A percentile compares a stretch with the other conserved stretches of the same genome.
Conservation (phyloP, 192 early-diverging fungal species). For the Kappamyces sp. region DNA sequence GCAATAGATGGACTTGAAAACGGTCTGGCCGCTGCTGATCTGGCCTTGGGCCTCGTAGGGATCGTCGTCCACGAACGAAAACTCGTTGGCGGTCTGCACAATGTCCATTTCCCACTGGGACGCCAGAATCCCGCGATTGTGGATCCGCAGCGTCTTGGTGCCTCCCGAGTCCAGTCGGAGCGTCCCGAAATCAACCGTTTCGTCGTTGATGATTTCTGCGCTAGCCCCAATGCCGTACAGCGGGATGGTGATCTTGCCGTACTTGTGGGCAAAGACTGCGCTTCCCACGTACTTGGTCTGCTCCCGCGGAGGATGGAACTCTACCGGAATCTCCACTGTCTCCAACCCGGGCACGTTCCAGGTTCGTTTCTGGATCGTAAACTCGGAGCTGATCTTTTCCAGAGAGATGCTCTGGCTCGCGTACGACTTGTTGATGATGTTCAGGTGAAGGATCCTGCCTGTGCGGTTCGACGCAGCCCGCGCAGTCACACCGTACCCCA, state of each 20-base stretch:
- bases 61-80: slow-evolving; percentile 38
- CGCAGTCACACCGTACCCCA: no score
- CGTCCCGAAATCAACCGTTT: slow-evolving; percentile 48
- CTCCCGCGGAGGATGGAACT: slow-evolving; percentile 54
- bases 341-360: slow-evolving; percentile 52
- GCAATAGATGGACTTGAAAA: slow-evolving; percentile 40
- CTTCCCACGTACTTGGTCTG: slow-evolving; percentile 54
- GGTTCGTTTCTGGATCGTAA: slow-evolving; percentile 40
- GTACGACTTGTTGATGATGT: slow-evolving; percentile 50
- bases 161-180: slow-evolving; percentile 40
- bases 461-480: no score
- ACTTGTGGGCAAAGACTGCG: slow-evolving; percentile 49
- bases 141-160: slow-evolving; percentile 28
- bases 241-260: slow-evolving; percentile 33
- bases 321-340: slow-evolving; percentile 44
- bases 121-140: slow-evolving; percentile 50
- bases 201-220: slow-evolving; percentile 45
- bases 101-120: slow-evolving; percentile 43
- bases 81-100: slow-evolving; percentile 38
- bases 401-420: slow-evolving; percentile 52
- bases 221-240: slow-evolving; percentile 53
- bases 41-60: slow-evolving; percentile 50
- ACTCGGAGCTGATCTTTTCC: slow-evolving; percentile 40
- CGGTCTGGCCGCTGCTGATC: slow-evolving; percentile 36
- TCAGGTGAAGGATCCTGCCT: slow-evolving; percentile 13